Base-by-base conservation (phyloP, 352 stramenopile species). In the Phytophthora megakarya region DNA sequence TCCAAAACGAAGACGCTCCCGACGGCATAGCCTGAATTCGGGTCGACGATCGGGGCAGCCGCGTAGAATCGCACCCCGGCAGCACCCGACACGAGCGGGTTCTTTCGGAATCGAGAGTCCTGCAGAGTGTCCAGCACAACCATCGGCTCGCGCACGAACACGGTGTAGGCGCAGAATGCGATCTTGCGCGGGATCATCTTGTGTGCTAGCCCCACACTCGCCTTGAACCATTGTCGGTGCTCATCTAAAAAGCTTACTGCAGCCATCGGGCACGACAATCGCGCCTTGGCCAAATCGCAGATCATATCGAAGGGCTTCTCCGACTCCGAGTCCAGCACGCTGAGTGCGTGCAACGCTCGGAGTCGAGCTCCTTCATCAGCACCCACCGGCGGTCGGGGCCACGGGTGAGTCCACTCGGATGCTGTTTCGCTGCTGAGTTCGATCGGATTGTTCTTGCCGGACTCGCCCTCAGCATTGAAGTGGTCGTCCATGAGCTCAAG, bases 31-130 rank as follows among this genome's bases (percentile, higher is more conserved):
- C 84, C 84, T 5, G 75, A 82, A 39, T 72, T 71, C 1, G 65
- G 78, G 46, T 89, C 76, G 12, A 93, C 46, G 49, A 95, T 89
- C 5, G 86, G 86, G 13, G 83, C 86, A 16, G 80, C 72, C 5
- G 96, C 96, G 73, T 99, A 98, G 65, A 99, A 98, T n/a, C 95
- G 87, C 32, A 99, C 88, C 44, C 88, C 76, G 5, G 93, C 88
- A 25, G 80, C 78, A 18, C 93, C 92, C 1, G 81, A 91, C 1
- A 98, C 93, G 2, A 98, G 80, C 38, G 88, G 81, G 72, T 97
- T 98, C 40, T 79, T 68, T 21, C 79, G 67, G 58, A 98, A 98
- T 23, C 93, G 82, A 53, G 70, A 61, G 73, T 99, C 95, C 43
- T 93, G 81, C 18, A 86, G 72, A 8, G 90, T 93, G 65, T 99